Base-by-base conservation (phyloP, 2,329 filamentous ascomycete genomes). In the Colletotrichum navitas region DNA sequence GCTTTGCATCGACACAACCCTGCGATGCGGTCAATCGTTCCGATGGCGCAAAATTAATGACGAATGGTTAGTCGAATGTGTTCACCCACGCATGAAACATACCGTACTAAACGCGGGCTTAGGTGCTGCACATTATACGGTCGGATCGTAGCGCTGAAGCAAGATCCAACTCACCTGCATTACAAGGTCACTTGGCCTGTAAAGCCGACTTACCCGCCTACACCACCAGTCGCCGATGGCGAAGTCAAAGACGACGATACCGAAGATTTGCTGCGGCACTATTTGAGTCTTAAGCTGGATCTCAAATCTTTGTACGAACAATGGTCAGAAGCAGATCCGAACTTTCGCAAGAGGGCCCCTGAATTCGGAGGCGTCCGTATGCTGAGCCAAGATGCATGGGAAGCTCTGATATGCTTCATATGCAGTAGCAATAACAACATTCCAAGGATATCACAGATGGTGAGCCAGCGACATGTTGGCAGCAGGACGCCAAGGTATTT, bases 381-480 rank as follows among this genome's bases (percentile, higher is more conserved):
- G 75, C 84, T 99, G 55, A 93, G 92, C 76, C 96, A 99, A 83
- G 95, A 98, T 84, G 91, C 95, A 1, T 99, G 97, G 96, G 96
- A 99, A 81, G 91, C 96, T 0, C 85, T 99, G 29, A 86, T 99
- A 32, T 92, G 93, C 68, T 99, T 99, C 81, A 99, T 99, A 74
- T 99, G 96, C 86, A 98, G 95, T 82, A 97, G 94, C 82, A 99
- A 99, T 83, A 99, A 99, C 83, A 98, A 99, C 79, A 99, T 99
- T 72, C 88, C 91, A 2, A 90, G 96, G 49, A 99, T 99, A 79
- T 95, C 93, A 6, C 93, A 97, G 81, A 99, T 99, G 96, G 94
- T 93, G 77, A 74, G 78, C 47, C 11, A 10, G 52, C 6, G 51
- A 29, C 8, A 47, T 11, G 8, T 54, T 2, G 51, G 24, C 6